These are phyloP conservation scores for Phytophthora europaea DNA, from an alignment of 352 stramenopile genomes.

Conservation along the genomic window DNA sequence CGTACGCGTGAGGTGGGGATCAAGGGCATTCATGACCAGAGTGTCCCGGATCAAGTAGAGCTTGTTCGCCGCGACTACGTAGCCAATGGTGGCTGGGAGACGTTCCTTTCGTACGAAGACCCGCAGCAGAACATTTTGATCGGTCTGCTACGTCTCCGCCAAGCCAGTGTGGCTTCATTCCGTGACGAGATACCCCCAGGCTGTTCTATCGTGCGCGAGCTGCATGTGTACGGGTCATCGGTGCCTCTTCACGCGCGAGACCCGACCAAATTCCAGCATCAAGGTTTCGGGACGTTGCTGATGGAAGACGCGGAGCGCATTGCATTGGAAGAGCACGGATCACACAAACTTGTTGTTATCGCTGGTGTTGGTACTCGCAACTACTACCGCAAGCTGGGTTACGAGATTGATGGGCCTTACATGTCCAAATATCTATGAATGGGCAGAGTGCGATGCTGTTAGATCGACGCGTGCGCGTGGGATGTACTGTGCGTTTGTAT, in stretches of 20 bases:
- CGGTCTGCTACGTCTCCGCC: slow-evolving; percentile 94
- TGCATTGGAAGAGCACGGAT: slow-evolving; percentile 95
- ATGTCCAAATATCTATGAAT: slow-evolving; percentile 95
- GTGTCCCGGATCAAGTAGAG: slow-evolving; percentile 96
- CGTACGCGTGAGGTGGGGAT: slow-evolving; percentile 97
- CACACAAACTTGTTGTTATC: slow-evolving; percentile 97
- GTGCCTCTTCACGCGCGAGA: slow-evolving; percentile 95
- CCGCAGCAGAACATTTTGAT: slow-evolving; percentile 97
- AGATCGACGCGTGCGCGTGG: not conserved
- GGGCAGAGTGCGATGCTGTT: not conserved
- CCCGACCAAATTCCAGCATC: slow-evolving; percentile 97
- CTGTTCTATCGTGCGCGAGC: slow-evolving; percentile 86
- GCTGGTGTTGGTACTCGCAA: slow-evolving; percentile 96
- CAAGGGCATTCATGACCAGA: slow-evolving; percentile 96
- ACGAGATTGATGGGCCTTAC: slow-evolving; percentile 97
- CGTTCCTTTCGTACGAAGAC: slow-evolving; percentile 98
- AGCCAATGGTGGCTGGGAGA: slow-evolving; percentile 97
- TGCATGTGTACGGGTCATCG: slow-evolving; percentile 98
- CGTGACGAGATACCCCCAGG: slow-evolving; percentile 79
- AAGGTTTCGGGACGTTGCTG: slow-evolving; percentile 96
- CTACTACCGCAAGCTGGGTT: slow-evolving; percentile 98
- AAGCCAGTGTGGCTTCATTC: slow-evolving; percentile 86
- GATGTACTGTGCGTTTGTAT: slow-evolving; percentile 1
- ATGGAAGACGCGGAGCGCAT: slow-evolving; percentile 99
- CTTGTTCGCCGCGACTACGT: slow-evolving; percentile 96